phyloP scores from a whole-genome alignment of 2,329 filamentous ascomycete genomes.

The Ceratocystis diversiconidia region DNA sequence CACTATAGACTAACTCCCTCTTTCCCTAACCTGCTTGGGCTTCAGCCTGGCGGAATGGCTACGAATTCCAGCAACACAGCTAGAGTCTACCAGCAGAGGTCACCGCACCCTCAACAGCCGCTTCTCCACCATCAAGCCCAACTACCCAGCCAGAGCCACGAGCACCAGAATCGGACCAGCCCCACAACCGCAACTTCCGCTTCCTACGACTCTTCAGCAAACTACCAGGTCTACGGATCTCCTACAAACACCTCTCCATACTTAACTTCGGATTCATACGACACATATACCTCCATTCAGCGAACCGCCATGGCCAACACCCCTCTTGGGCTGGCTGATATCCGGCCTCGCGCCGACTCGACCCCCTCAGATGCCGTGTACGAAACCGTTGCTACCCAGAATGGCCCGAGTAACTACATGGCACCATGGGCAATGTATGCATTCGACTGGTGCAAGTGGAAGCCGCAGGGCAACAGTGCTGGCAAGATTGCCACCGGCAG shows the following conservation, averaged over 20 bases:
- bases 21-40: slow-evolving; percentile 42
- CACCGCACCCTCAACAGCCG: background rate
- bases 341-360: slow-evolving; percentile 73
- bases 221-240: slow-evolving; percentile 37
- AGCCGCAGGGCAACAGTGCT: slow-evolving; percentile 61
- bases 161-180: slow-evolving; percentile 46
- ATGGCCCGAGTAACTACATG: slow-evolving; percentile 79
- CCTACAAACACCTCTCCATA: slow-evolving; percentile 43
- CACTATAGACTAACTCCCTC: slow-evolving; percentile 2
- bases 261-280: slow-evolving; percentile 33
- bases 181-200: slow-evolving; percentile 33
- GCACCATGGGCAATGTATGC: slow-evolving; percentile 94
- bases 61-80: slow-evolving; percentile 19
- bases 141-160: background rate
- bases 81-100: slow-evolving; percentile 11
- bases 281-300: slow-evolving; percentile 4
- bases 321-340: slow-evolving; percentile 80
- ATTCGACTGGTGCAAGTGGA: slow-evolving; percentile 99
- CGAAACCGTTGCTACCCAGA: slow-evolving; percentile 49
- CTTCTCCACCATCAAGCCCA: background rate
- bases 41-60: slow-evolving; percentile 41
- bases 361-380: slow-evolving; percentile 60
- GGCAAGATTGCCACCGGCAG: slow-evolving; percentile 92
- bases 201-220: slow-evolving; percentile 40
- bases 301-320: slow-evolving; percentile 46